Percentiles rank a stretch among this genome's conserved stretches.
Conservation (phyloP, 139 green algal species). For the Haematococcus lacustris region DNA sequence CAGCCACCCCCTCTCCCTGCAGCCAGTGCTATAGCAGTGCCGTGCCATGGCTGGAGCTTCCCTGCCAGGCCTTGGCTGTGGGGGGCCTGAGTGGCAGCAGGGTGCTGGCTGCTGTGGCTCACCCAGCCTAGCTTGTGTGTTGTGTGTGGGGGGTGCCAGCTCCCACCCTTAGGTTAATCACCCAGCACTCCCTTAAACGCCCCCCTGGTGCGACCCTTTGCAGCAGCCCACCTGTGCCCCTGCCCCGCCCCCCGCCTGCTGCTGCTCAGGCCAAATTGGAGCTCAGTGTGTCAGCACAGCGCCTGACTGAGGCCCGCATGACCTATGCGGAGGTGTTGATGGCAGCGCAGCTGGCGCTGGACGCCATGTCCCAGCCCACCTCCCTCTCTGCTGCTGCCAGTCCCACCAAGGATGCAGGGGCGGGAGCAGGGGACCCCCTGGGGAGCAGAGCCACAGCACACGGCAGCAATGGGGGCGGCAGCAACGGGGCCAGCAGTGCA, state of each 20-base stretch:
- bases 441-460: not conserved
- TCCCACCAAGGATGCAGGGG: not conserved
- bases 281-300: not conserved
- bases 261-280: not conserved
- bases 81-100: not conserved
- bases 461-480: not conserved
- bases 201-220: not conserved
- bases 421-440: not conserved
- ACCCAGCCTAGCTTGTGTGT: not conserved
- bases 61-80: not conserved
- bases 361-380: not conserved
- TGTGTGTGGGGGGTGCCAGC: not conserved
- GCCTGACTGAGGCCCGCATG: not conserved
- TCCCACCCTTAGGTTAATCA: not conserved
- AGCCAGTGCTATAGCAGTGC: too few relatives aligned
- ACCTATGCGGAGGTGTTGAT: not conserved
- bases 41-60: too few relatives aligned
- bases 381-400: not conserved
- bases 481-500: not conserved
- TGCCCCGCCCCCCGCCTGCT: not conserved
- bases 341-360: not conserved
- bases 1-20: too few relatives aligned
- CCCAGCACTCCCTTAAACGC: not conserved
- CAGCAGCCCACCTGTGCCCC: not conserved
- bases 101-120: not conserved